Conservation (phyloP, 1,284 basidiomycete species). For the Rhodotorula sp. region DNA sequence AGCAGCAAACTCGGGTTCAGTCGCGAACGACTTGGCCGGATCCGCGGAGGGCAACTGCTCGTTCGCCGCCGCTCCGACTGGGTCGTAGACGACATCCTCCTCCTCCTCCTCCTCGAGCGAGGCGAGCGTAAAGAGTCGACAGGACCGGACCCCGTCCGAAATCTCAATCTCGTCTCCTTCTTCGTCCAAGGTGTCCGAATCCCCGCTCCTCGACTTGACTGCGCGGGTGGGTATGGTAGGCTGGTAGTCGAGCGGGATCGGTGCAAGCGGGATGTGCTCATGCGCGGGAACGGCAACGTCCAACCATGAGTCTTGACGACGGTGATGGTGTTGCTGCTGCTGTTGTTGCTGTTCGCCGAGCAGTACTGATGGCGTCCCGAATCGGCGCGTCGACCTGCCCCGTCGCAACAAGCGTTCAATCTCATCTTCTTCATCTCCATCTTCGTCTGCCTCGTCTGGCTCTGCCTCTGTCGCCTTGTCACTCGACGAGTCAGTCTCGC, state of each 20-base stretch:
- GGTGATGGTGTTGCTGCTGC: too few species aligned
- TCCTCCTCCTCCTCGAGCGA: neutral
- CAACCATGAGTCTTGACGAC: too few species aligned
- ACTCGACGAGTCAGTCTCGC: neutral
- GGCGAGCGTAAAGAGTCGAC: constrained; percentile 6
- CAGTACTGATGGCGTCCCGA: too few species aligned
- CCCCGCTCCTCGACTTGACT: neutral
- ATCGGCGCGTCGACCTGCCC: neutral
- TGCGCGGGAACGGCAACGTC: too few species aligned
- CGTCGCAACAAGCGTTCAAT: neutral
- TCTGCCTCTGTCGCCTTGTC: too few species aligned
- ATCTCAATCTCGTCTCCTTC: neutral
- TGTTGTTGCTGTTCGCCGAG: too few species aligned
- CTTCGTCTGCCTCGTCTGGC: neutral
- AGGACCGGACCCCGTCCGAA: neutral
- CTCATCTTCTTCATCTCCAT: neutral
- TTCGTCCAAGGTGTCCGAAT: neutral
- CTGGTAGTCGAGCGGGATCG: too few species aligned
- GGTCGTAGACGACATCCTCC: neutral
- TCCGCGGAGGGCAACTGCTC: too few species aligned
- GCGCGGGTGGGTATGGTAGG: neutral
- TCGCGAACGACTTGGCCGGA: too few species aligned
- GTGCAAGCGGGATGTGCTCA: too few species aligned
- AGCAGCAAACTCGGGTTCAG: too few species aligned
- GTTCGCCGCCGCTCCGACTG: neutral